Conservation (phyloP, 129 eudicot genomes). For the Gnaphalium uliginosum region DNA sequence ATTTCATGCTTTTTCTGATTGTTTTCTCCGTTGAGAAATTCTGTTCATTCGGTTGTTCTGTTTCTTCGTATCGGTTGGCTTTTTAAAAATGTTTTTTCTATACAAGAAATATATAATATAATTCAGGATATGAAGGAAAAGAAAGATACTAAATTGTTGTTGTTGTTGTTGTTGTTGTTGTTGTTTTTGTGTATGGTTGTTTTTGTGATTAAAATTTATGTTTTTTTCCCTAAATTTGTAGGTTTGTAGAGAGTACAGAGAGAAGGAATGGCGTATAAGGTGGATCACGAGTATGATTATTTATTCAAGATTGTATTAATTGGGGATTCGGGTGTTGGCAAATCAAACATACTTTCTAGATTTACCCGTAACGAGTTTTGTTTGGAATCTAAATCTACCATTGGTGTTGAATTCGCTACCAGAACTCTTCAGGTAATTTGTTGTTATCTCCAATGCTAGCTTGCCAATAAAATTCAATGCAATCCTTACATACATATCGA, state of each 20-base stretch:
- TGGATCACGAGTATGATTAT: conserved; percentile 90
- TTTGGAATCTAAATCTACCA: conserved; percentile 93
- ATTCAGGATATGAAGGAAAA: background rate
- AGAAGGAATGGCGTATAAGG: conserved; percentile 79
- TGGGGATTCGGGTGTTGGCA: conserved; percentile 96
- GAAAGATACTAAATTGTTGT: background rate
- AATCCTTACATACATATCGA: background rate
- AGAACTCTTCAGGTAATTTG: conserved; percentile 74
- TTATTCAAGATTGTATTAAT: conserved; percentile 81
- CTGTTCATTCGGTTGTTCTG: conserved; percentile 48
- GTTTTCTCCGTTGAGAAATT: conserved; percentile 35
- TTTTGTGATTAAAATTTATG: conserved; percentile 4
- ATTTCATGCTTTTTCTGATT: conserved; percentile 9
- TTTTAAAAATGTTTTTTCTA: background rate
- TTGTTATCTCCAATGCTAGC: background rate
- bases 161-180: background rate
- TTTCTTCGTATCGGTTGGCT: conserved; percentile 31
- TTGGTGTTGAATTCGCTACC: conserved; percentile 94
- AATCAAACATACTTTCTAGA: conserved; percentile 86
- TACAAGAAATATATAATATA: background rate
- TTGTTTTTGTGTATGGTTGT: background rate
- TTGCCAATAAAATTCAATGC: background rate
- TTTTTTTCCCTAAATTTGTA: conserved; percentile 2
- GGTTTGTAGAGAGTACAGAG: conserved; percentile 28
- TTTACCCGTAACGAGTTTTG: conserved; percentile 87